These are phyloP conservation scores for Globisporangium iwayamae DNA, from an alignment of 352 stramenopile genomes.

Conservation along the genomic window DNA sequence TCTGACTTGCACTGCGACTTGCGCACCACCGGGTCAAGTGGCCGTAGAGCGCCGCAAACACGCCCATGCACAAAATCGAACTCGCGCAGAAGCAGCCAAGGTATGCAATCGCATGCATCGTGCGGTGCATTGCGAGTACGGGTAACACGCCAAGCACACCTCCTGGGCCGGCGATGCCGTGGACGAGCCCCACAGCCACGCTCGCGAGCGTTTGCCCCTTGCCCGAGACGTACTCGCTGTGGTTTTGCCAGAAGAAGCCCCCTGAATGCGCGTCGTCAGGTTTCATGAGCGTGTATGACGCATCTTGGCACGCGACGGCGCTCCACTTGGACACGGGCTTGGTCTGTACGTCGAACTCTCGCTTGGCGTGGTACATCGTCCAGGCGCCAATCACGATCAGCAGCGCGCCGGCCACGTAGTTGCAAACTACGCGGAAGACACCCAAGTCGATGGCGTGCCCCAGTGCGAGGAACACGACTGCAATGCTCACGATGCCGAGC, in stretches of 20 bases:
- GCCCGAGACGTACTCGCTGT: slow-evolving; percentile 15
- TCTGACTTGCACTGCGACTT: background rate
- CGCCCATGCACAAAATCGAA: slow-evolving; percentile 86
- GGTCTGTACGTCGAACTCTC: slow-evolving; percentile 27
- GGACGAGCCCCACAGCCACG: slow-evolving; percentile 71
- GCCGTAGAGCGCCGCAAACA: slow-evolving; percentile 82
- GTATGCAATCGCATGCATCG: slow-evolving; percentile 61
- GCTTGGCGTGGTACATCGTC: slow-evolving; percentile 38
- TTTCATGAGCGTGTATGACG: slow-evolving; percentile 39
- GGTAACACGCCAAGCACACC: slow-evolving; percentile 83
- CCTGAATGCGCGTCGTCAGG: background rate
- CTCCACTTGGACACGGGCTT: slow-evolving; percentile 41
- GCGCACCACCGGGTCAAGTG: slow-evolving; percentile 38
- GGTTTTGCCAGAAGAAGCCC: slow-evolving; percentile 14
- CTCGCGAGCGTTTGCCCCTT: slow-evolving; percentile 27
- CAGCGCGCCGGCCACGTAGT: slow-evolving; percentile 61
- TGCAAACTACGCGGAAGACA: slow-evolving; percentile 34
- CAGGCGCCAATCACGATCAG: slow-evolving; percentile 61
- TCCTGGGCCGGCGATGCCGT: slow-evolving; percentile 81
- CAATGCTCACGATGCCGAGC: slow-evolving; percentile 76
- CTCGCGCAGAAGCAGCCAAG: slow-evolving; percentile 83
- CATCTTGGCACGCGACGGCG: slow-evolving; percentile 54
- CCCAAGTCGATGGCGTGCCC: slow-evolving; percentile 37
- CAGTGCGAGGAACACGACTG: slow-evolving; percentile 41
- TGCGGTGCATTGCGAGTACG: slow-evolving; percentile 65